Evolutionary conservation across 139 green algal species (phyloP).

Genomic region (Pycnococcus provasolii): DNA sequence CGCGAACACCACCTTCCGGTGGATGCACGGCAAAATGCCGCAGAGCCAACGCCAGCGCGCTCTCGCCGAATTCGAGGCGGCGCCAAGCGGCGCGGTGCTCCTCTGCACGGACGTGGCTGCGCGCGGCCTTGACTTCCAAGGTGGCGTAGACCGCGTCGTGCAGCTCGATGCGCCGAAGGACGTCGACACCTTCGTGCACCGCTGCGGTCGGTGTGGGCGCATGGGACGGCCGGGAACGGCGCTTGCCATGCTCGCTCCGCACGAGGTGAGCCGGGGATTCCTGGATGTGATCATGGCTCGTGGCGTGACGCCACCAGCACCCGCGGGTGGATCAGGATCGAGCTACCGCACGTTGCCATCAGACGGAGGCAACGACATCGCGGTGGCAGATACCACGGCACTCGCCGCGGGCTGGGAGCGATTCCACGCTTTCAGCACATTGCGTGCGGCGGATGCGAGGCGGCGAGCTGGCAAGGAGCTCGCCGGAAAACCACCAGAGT

Average conservation of each 20-base stretch:
- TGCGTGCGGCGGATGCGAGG: too few species aligned
- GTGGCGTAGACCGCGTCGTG: slow-evolving; percentile 39
- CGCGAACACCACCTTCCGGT: slow-evolving; percentile 10
- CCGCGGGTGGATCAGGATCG: too few species aligned
- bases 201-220: slow-evolving; percentile 76
- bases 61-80: slow-evolving; percentile 49
- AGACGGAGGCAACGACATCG: too few species aligned
- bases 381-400: too few species aligned
- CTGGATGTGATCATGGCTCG: too few species aligned
- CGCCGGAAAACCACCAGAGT: too few species aligned
- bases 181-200: slow-evolving; percentile 67
- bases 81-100: slow-evolving; percentile 53
- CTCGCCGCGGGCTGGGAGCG: too few species aligned
- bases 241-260: slow-evolving; percentile 53
- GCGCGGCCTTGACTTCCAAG: slow-evolving; percentile 77
- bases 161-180: slow-evolving; percentile 72
- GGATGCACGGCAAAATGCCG: slow-evolving; percentile 84
- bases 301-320: too few species aligned
- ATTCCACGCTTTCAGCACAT: too few species aligned
- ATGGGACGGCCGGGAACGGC: slow-evolving; percentile 71
- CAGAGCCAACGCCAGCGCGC: slow-evolving; percentile 57
- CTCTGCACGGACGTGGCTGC: slow-evolving; percentile 82
- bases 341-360: too few species aligned
- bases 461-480: too few species aligned
- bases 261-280: slow-evolving; percentile 41